Percentiles rank a stretch among this genome's conserved stretches.
Evolutionary conservation across 2,329 filamentous ascomycete species (phyloP).

Genomic region (Paecilomyces niveus): DNA sequence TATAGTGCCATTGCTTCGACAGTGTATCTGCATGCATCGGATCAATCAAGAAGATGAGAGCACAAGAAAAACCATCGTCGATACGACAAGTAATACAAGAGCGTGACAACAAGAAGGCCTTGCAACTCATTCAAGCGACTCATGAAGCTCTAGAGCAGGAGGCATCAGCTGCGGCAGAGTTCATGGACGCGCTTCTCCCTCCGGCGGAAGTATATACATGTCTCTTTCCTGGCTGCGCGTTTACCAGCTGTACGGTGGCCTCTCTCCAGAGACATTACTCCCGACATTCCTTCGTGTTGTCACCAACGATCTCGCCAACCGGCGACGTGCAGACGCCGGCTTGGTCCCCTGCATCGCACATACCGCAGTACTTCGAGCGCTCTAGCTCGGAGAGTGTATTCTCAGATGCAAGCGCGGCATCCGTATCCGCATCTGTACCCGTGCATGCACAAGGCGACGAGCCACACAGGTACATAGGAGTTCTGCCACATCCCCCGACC

Average conservation of each 20-base stretch:
- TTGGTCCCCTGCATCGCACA: not conserved
- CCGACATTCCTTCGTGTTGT: not conserved
- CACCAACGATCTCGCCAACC: not conserved
- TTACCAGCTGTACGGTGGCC: not conserved
- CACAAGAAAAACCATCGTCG: not conserved
- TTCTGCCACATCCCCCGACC: too few relatives aligned
- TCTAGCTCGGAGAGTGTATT: not conserved
- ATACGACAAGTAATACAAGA: not conserved
- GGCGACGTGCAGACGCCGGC: not conserved
- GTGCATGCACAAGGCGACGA: not conserved
- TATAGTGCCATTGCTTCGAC: not conserved
- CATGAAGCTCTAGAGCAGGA: not conserved
- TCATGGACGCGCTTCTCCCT: not conserved
- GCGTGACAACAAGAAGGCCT: not conserved
- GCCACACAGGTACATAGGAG: not conserved
- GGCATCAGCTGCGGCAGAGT: not conserved
- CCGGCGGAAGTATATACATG: not conserved
- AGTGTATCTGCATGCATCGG: not conserved
- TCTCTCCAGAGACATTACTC: not conserved
- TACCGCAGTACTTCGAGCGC: not conserved
- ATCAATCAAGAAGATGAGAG: not conserved
- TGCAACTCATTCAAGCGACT: not conserved
- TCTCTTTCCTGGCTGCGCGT: not conserved
- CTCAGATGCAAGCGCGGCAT: not conserved
- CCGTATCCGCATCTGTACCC: not conserved